Base-by-base conservation (phyloP, 2,329 filamentous ascomycete genomes). In the Blastomyces silverae region DNA sequence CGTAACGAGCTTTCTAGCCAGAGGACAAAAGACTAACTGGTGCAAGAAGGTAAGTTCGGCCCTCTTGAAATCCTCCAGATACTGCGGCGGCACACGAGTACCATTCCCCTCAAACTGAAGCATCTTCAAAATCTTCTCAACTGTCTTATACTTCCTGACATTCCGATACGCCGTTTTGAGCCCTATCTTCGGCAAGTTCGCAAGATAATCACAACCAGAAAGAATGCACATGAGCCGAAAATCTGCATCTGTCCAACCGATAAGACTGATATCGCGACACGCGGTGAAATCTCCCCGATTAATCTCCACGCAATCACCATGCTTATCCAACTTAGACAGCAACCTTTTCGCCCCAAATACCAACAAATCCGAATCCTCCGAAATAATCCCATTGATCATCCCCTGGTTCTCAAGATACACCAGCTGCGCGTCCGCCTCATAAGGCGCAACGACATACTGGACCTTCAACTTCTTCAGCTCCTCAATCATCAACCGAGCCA, bases 151-250 rank as follows among this genome's bases (percentile, higher is more conserved):
- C 76, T 95, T 96, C 66, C 93, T 87, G 66, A 99, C 84, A 80
- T 94, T 85, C 56, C 92, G 87, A 76, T 99, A 90, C 0, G 94
- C 93, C 6, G 92, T 97, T 81, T 97, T 97, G 64, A 99, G 77
- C 0, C 94, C 94, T 77, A 99, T 86, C 61, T 89, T 89, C 64
- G 86, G 88, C 67, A 99, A 90, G 65, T 89, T 89, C 2, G 88
- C 81, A n/a, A 97, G 83, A 75, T 99, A 99, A 74, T 99, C 94
- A 74, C 94, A 99, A 8, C 94, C 94, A 73, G 92, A 96, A 66
- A 99, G 79, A 69, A 99, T 99, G 52, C 92, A 91, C 94, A 99
- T 99, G 63, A 87, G 87, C 66, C 94, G 86, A 71, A 99, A 99
- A 70, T 97, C 91, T 11, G 83, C 82, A 75, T 97, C 93, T 1